Evolutionary conservation across 345 rosid genomes (phyloP).

Genomic region (Trapa incisa): DNA sequence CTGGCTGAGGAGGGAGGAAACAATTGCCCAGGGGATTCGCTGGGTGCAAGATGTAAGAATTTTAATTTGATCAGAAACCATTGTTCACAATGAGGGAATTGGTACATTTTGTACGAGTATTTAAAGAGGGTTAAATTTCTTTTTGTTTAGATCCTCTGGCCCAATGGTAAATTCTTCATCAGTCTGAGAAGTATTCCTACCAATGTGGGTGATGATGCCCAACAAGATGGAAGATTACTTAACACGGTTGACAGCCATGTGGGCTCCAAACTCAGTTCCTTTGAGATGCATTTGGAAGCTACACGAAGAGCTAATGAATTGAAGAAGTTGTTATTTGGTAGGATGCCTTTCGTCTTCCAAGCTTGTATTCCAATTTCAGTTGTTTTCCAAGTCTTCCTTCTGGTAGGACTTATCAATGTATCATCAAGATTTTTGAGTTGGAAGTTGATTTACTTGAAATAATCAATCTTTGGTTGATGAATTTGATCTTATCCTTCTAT

Average conservation of each 20-base stretch:
- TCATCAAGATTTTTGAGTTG: not conserved
- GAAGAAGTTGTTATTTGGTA: conserved; percentile 73
- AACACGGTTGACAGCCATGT: conserved; percentile 36
- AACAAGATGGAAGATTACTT: conserved; percentile 21
- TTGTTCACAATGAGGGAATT: not conserved
- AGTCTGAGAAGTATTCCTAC: conserved; percentile 25
- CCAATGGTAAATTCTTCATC: conserved; percentile 71
- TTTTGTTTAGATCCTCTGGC: conserved; percentile 73
- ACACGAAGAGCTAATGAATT: conserved; percentile 76
- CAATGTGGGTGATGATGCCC: conserved; percentile 17
- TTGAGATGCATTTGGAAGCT: conserved; percentile 78
- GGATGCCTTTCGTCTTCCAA: conserved; percentile 16
- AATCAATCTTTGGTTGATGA: not conserved
- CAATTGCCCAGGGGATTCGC: conserved; percentile 62
- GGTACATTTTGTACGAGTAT: not conserved
- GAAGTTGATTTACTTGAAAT: not conserved
- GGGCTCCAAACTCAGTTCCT: conserved; percentile 42
- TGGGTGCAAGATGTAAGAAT: conserved; percentile 89
- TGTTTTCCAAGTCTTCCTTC: not conserved
- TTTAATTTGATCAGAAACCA: not conserved
- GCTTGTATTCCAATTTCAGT: not conserved
- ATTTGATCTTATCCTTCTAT: conserved; percentile 5
- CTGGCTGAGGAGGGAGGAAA: conserved; percentile 80
- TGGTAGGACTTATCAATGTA: not conserved
- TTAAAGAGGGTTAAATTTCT: not conserved